Base-by-base conservation (phyloP, 163 green algal species). In the Scenedesmus sp. region DNA sequence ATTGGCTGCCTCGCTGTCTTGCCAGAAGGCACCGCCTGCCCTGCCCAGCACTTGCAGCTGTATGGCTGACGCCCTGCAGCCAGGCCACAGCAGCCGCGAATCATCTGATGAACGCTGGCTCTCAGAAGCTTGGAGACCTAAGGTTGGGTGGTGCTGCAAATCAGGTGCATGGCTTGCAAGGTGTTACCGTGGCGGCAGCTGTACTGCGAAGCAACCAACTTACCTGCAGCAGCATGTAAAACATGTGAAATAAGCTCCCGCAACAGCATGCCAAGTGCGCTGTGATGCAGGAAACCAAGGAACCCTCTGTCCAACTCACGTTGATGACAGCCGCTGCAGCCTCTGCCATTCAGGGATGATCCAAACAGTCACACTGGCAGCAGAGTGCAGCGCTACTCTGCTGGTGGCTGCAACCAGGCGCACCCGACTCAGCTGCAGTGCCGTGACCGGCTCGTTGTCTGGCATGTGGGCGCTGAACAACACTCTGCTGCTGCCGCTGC, bases 381-480 rank as follows among this genome's bases (percentile, higher is more conserved):
- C 60, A 62, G 18, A 83, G 13, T 90, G 85, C 15, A 90, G 66
- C 15, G 18, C 73, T 9, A 55, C 52, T n/a, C 34, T 12, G 34
- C 8, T 64, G 46, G 46, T 70, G 15, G 52, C 15, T n/a, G 85
- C 85, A 16, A 84, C 64, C 15, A 90, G 18, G 10, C 20, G 5
- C 46, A 66, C 34, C 5, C 85, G 18, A 20, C 64, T 57, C 85
- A 90, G 16, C 10, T 82, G 52, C 66, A 90, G 15, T 8, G 64
- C 16, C 26, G 46, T n/a, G 34, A 90, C 85, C 70, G 64, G 85
- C 23, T 12, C 7, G 59, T 83, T 66, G 10, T 52, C 57, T n/a
- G 85, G 85, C 85, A 90, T 23, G 15, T 83, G 85, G 20, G 34
- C 85, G 9, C 64, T 83, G 34, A 90, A 90, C 66, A 90, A 7